A percentile compares a stretch with the other conserved stretches of the same genome.
Conservation (phyloP, 805 yeast species). For the Zygotorulaspora florentina region DNA sequence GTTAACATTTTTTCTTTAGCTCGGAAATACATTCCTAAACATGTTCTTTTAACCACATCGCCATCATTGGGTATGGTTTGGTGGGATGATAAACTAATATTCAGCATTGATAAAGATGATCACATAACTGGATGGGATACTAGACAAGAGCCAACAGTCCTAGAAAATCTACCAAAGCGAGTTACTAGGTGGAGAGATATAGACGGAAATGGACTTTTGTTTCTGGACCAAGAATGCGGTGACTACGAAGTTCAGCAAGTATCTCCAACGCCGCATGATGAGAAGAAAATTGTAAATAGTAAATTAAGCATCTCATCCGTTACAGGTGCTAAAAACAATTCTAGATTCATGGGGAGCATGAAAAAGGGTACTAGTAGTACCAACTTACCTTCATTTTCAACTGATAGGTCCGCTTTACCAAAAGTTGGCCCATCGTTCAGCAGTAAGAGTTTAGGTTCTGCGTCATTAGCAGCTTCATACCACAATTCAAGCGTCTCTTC, state of each 20-base stretch:
- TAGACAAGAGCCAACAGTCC: constrained; percentile 29
- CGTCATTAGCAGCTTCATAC: constrained; percentile 11
- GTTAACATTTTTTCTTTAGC: constrained; percentile 65
- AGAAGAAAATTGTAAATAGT: constrained; percentile 8
- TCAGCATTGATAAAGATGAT: constrained; percentile 33
- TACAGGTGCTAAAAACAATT: constrained; percentile 1
- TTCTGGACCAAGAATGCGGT: constrained; percentile 29
- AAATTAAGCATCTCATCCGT: constrained; percentile 8
- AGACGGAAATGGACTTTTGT: constrained; percentile 34
- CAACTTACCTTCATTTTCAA: constrained; percentile 11
- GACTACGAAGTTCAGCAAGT: constrained; percentile 18
- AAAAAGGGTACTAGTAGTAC: constrained; percentile 22
- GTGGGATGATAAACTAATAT: constrained; percentile 34
- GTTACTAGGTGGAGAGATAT: constrained; percentile 36
- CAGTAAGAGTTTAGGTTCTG: constrained; percentile 17
- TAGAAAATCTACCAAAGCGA: constrained; percentile 29
- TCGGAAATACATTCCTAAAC: constrained; percentile 68
- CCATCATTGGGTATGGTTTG: constrained; percentile 35
- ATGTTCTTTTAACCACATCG: constrained; percentile 34
- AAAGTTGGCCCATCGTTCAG: constrained; percentile 17
- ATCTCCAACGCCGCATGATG: constrained; percentile 7
- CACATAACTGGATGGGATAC: constrained; percentile 34
- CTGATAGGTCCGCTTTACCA: constrained; percentile 15
- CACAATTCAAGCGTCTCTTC: constrained; percentile 13
- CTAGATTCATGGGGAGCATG: constrained; percentile 10